These are phyloP conservation scores for Geranium incanum DNA, from an alignment of 441 rosid genomes.

Conservation along the genomic window DNA sequence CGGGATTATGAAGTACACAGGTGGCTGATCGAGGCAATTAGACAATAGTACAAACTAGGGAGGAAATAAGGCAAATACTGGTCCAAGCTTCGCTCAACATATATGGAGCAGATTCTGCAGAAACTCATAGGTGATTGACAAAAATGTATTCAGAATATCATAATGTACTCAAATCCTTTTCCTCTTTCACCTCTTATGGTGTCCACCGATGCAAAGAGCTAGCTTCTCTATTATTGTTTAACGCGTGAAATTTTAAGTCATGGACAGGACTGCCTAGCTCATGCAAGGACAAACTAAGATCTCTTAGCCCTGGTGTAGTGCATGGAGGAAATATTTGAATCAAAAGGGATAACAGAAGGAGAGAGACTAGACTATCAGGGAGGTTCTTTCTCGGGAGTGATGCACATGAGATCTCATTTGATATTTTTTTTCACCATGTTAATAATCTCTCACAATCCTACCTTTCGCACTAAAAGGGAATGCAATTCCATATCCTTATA, in stretches of 20 bases:
- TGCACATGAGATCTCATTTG: too few relatives aligned
- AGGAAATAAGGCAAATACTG: background rate
- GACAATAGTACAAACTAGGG: background rate
- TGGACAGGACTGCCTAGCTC: conserved; percentile 1
- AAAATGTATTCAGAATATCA: background rate
- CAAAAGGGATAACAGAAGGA: background rate
- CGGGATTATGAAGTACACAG: background rate
- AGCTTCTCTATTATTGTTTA: too few relatives aligned
- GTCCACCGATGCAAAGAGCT: too few relatives aligned
- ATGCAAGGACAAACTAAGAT: background rate
- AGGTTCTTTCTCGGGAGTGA: background rate
- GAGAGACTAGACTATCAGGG: background rate
- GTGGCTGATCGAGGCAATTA: background rate
- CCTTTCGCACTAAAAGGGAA: too few relatives aligned
- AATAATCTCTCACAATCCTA: too few relatives aligned
- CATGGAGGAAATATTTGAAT: conserved; percentile 10
- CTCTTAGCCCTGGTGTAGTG: background rate
- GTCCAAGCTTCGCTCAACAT: background rate
- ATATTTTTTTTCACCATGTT: too few relatives aligned
- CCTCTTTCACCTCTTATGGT: background rate
- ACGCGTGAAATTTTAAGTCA: conserved; percentile 2
- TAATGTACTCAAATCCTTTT: background rate
- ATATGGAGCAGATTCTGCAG: background rate
- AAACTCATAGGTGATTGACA: background rate
- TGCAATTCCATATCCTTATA: too few relatives aligned